Evolutionary conservation across 345 rosid species (phyloP).

Genomic region (Eucalyptus pauciflora): DNA sequence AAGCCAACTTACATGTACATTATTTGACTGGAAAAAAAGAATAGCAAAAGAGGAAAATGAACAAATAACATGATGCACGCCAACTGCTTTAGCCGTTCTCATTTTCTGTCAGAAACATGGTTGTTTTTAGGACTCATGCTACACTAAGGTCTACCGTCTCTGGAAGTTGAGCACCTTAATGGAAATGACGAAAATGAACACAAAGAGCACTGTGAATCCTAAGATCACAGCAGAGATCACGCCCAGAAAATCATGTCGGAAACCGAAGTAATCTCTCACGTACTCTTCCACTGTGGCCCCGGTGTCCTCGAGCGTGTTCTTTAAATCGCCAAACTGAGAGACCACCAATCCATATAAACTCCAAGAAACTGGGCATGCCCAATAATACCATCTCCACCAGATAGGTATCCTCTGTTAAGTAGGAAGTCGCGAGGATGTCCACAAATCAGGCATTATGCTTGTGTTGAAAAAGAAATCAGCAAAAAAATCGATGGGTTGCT

Average conservation of each 20-base stretch:
- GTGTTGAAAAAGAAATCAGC: neutral
- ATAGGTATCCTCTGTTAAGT: slow-evolving; percentile 21
- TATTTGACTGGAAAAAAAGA: too few relatives aligned
- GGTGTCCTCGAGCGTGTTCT: neutral
- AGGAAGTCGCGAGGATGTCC: neutral
- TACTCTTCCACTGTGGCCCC: neutral
- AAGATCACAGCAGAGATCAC: neutral
- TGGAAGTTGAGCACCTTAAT: neutral
- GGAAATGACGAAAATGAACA: neutral
- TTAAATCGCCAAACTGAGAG: neutral
- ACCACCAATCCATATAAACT: neutral
- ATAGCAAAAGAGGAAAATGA: too few relatives aligned
- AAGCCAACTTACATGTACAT: too few relatives aligned
- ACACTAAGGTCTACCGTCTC: neutral
- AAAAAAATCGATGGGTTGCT: neutral
- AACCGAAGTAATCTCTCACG: neutral
- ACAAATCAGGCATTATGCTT: neutral
- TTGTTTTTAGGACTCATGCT: too few relatives aligned
- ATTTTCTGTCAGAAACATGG: too few relatives aligned
- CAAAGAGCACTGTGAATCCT: neutral
- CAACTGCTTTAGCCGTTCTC: too few relatives aligned
- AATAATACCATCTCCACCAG: slow-evolving; percentile 19
- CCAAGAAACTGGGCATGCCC: neutral
- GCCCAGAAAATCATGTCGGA: neutral
- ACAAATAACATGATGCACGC: too few relatives aligned